Evolutionary conservation across 352 stramenopile genomes (phyloP), one percentile per base, ranked within the genome.

Genomic region (Phytophthora kernoviae): DNA sequence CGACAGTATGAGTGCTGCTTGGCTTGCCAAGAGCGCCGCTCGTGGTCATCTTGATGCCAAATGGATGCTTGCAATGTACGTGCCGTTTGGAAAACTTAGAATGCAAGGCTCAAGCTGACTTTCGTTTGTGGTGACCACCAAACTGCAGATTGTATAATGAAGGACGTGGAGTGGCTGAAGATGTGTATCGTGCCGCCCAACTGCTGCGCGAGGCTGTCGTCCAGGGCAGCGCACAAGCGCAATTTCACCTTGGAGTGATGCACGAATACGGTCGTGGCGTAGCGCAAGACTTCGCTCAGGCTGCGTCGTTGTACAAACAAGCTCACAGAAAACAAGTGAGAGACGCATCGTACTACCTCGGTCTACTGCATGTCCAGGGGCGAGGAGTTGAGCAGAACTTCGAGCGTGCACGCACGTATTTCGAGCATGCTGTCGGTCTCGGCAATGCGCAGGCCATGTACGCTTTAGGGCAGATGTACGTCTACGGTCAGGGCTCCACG

Each of bases 341-440:
- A 1, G 79, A 88, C 14, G 82, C 78, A 0, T 68, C 56, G 11
- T 88, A 90, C 72, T 85, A 82, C 41, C 60, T 91, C 7, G 79
- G 61, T 2, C 49, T 91, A 21, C 68, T 88, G 14, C 26, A 83
- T 30, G 54, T 61, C 2, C 56, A 75, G 3, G 81, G 81, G 9
- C 75, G 81, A 48, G 81, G 81, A 4, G 63, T 77, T 17, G 62
- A 30, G 2, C 67, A 74, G 53, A 87, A 65, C 62, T 73, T 70
- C 1, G 14, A 52, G 5, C 37, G 20, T 12, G 82, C 82, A 5
- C 43, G 63, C 0, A 30, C 62, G 39, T 64, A 73, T 22, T 79
- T 90, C 57, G 58, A 64, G n/a, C 44, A 70, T 5, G 82, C 82
- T 15, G 69, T 73, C 2, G 66, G 73, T 24, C 40, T 56, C 1